These are phyloP conservation scores for Uromyces viciae-fabae DNA, from an alignment of 1,284 basidiomycete species.

Conservation along the genomic window DNA sequence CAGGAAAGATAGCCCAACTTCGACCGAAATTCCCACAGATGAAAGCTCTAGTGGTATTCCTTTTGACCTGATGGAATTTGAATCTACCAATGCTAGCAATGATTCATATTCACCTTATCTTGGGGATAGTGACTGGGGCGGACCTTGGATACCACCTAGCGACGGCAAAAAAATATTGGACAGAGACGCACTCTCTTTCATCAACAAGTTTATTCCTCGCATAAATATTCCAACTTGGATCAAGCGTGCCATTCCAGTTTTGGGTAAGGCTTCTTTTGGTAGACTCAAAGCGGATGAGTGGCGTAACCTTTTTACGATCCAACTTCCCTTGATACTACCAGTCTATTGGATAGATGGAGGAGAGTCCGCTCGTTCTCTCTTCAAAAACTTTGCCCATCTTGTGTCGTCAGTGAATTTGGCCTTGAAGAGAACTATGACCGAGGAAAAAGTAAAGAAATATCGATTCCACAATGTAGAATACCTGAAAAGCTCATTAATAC, in stretches of 20 bases:
- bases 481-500: not conserved
- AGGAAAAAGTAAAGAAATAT: not conserved
- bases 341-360: not conserved
- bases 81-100: not conserved
- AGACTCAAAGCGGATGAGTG: conserved; percentile 47
- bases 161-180: not conserved
- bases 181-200: not conserved
- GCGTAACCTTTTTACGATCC: conserved; percentile 14
- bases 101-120: not conserved
- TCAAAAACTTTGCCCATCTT: not conserved
- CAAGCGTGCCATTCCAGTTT: not conserved
- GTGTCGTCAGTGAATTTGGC: not conserved
- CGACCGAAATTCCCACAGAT: not conserved
- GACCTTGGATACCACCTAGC: not conserved
- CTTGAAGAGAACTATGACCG: not conserved
- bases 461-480: not conserved
- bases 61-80: not conserved
- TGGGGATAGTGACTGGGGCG: not conserved
- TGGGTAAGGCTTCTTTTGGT: conserved; percentile 36
- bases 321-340: not conserved
- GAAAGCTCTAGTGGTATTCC: not conserved
- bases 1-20: not conserved
- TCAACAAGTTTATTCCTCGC: not conserved
- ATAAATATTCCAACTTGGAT: conserved; percentile 31
- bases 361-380: not conserved